phyloP scores from a whole-genome alignment of 2,329 filamentous ascomycete genomes.

The Calonectria fujianensis region DNA sequence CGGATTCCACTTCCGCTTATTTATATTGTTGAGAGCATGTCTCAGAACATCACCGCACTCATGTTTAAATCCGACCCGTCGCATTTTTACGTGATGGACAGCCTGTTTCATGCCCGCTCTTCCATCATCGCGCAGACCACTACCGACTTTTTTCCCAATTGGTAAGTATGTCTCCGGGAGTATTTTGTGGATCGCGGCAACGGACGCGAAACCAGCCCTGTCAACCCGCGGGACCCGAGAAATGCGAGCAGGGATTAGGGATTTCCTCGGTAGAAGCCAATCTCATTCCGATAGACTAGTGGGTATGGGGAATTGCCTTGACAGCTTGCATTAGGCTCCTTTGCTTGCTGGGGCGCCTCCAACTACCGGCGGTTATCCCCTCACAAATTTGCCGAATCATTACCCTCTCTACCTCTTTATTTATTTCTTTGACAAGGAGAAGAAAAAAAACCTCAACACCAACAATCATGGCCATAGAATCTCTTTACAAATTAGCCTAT shows the following conservation, averaged over 20 bases:
- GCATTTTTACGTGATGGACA: neutral
- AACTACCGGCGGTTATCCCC: neutral
- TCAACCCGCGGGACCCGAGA: conserved; percentile 11
- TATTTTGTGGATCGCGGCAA: neutral
- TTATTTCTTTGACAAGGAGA: neutral
- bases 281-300: neutral
- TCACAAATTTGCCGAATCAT: neutral
- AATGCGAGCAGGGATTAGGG: neutral
- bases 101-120: neutral
- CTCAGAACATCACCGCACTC: neutral
- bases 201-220: neutral
- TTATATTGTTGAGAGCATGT: neutral
- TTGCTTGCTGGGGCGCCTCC: neutral
- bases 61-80: neutral
- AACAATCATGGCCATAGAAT: neutral
- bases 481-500: conserved; percentile 1
- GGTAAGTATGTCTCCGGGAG: conserved; percentile 11
- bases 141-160: conserved; percentile 1
- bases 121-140: neutral
- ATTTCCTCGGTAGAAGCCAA: neutral
- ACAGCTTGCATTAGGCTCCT: neutral
- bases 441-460: neutral
- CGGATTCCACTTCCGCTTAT: neutral
- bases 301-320: neutral
- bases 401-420: too few relatives aligned